Conservation (phyloP, 768 basidiomycete species). For the Pleurotus sapidus region DNA sequence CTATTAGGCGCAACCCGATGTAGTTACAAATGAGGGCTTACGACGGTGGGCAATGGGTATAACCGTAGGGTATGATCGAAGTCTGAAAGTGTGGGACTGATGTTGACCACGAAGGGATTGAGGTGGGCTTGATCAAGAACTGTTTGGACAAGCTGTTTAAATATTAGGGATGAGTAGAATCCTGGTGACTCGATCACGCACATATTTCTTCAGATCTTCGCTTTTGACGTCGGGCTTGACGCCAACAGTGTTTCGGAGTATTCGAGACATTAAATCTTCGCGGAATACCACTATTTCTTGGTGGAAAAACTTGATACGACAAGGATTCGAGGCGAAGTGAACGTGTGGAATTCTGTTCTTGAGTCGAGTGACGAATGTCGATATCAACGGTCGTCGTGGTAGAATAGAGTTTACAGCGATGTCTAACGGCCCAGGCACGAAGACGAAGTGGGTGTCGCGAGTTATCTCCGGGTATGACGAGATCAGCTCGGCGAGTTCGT, state of each 20-base stretch:
- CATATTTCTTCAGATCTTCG: slow-evolving; percentile 86
- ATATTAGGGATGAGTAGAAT: neutral
- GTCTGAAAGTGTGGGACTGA: slow-evolving; percentile 86
- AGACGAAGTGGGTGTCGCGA: slow-evolving; percentile 81
- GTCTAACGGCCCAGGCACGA: slow-evolving; percentile 94
- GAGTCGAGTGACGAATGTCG: slow-evolving; percentile 68
- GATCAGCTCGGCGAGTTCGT: slow-evolving; percentile 82
- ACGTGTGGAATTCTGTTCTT: slow-evolving; percentile 73
- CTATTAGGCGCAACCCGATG: neutral
- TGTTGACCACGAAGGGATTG: slow-evolving; percentile 77
- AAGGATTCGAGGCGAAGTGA: slow-evolving; percentile 87
- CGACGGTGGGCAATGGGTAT: slow-evolving; percentile 91
- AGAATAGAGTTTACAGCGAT: slow-evolving; percentile 77
- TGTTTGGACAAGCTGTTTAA: slow-evolving; percentile 84
- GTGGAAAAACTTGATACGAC: slow-evolving; percentile 90
- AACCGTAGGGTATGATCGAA: slow-evolving; percentile 90
- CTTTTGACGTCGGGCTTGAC: slow-evolving; percentile 79
- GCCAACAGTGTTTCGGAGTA: slow-evolving; percentile 89
- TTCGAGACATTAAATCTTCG: slow-evolving; percentile 90
- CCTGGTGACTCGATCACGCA: slow-evolving; percentile 33
- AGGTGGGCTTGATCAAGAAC: slow-evolving; percentile 95
- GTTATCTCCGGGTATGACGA: slow-evolving; percentile 76
- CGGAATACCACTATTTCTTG: slow-evolving; percentile 95
- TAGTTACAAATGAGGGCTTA: slow-evolving; percentile 34
- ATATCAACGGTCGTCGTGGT: slow-evolving; percentile 79